Conservation (phyloP, 306 rosid species). For the Sesbania bispinosa region DNA sequence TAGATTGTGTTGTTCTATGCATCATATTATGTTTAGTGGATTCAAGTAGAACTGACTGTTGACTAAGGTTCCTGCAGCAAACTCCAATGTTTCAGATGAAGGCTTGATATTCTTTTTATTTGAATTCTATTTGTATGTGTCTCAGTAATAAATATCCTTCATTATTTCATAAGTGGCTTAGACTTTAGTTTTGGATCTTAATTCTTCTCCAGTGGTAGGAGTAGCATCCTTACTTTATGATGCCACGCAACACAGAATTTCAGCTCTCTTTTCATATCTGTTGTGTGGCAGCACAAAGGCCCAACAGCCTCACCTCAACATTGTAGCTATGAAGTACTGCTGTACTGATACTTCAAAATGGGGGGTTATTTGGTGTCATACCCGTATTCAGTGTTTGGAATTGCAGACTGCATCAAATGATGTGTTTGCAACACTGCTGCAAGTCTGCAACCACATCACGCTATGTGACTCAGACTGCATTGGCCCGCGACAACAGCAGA, state of each 20-base stretch:
- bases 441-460: too few relatives aligned
- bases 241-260: background rate
- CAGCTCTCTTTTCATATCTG: background rate
- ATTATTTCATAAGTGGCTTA: background rate
- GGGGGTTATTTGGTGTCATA: too few relatives aligned
- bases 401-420: too few relatives aligned
- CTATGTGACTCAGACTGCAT: too few relatives aligned
- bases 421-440: too few relatives aligned
- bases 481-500: too few relatives aligned
- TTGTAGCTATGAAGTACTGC: too few relatives aligned
- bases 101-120: background rate
- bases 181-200: too few relatives aligned
- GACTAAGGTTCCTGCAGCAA: background rate
- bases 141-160: background rate
- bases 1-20: constrained; percentile 18
- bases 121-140: background rate
- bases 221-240: too few relatives aligned
- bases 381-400: too few relatives aligned
- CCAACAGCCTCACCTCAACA: background rate
- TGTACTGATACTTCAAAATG: too few relatives aligned
- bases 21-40: constrained; percentile 21
- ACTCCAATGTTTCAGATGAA: background rate
- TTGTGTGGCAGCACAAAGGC: background rate
- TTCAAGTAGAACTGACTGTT: constrained; percentile 4
- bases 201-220: too few relatives aligned